Evolutionary conservation across 805 yeast genomes (phyloP).

Genomic region (Hyphopichia homilentoma): DNA sequence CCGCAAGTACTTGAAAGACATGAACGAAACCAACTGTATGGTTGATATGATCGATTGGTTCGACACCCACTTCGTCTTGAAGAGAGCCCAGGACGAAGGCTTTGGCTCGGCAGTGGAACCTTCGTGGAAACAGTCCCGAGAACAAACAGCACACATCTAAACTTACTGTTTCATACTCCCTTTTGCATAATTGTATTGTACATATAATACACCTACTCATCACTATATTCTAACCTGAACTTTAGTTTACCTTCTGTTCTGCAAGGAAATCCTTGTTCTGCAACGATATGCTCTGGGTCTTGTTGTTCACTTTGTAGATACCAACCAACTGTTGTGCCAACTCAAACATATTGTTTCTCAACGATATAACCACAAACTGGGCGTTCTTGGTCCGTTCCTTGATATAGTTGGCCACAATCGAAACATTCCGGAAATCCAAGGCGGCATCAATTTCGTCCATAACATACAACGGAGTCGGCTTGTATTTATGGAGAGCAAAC

Average conservation of each 20-base stretch:
- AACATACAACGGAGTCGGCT: constrained; percentile 95
- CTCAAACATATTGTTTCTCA: constrained; percentile 97
- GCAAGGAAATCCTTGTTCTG: constrained; percentile 57
- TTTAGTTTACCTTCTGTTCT: too few species aligned
- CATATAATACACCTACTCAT: neutral
- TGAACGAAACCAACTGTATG: constrained; percentile 59
- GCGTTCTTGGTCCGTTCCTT: constrained; percentile 95
- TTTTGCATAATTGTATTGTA: neutral
- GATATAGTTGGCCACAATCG: constrained; percentile 95
- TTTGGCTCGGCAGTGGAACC: constrained; percentile 57
- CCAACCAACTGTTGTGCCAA: constrained; percentile 93
- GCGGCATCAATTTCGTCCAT: constrained; percentile 99
- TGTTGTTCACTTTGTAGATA: constrained; percentile 87
- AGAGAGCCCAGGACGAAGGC: constrained; percentile 62
- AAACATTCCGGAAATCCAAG: constrained; percentile 91
- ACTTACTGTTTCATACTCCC: neutral
- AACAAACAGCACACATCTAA: constrained; percentile 7
- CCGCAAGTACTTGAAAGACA: constrained; percentile 34
- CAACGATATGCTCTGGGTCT: constrained; percentile 80
- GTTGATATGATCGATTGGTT: constrained; percentile 79
- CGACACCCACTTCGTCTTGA: constrained; percentile 64
- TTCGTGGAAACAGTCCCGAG: constrained; percentile 10
- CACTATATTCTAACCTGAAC: too few species aligned
- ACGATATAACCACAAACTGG: constrained; percentile 91
- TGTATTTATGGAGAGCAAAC: constrained; percentile 91